Percentiles rank a stretch among this genome's conserved stretches.
phyloP scores from a whole-genome alignment of 345 rosid genomes.

The Theobroma cacao region DNA sequence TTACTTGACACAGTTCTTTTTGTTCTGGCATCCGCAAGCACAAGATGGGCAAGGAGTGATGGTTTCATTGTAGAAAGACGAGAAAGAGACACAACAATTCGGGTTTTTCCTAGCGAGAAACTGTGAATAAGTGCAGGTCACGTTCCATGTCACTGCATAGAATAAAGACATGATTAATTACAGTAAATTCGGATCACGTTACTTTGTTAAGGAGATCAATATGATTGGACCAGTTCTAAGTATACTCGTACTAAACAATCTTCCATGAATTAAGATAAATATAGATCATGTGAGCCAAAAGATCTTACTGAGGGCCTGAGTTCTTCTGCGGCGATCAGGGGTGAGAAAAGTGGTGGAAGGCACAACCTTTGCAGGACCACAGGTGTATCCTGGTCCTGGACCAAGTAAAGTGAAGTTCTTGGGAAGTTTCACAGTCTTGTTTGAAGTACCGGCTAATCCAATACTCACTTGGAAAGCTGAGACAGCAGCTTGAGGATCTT shows the following conservation, averaged over 20 bases:
- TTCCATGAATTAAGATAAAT: background rate
- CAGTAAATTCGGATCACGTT: background rate
- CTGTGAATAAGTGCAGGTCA: conserved; percentile 88
- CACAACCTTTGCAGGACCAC: conserved; percentile 77
- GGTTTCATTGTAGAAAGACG: conserved; percentile 82
- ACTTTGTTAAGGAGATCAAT: background rate
- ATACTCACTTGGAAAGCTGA: conserved; percentile 74
- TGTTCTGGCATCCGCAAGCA: conserved; percentile 84
- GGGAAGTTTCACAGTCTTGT: conserved; percentile 79
- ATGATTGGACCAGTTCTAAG: background rate
- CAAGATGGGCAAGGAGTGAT: conserved; percentile 83
- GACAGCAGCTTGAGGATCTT: conserved; percentile 63
- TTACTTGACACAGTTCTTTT: conserved; percentile 68
- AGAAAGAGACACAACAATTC: conserved; percentile 80
- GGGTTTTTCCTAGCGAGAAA: conserved; percentile 77
- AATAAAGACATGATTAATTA: background rate
- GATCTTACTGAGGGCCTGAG: conserved; percentile 79
- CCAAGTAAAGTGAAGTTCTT: conserved; percentile 82
- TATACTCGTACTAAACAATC: background rate
- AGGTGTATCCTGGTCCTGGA: conserved; percentile 87
- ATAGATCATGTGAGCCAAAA: background rate
- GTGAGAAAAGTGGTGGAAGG: conserved; percentile 63
- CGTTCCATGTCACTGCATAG: conserved; percentile 87
- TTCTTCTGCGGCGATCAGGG: conserved; percentile 56
- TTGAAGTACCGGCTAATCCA: conserved; percentile 74